Conservation (phyloP, 352 stramenopile species). For the Hyaloperonospora arabidopsidis region DNA sequence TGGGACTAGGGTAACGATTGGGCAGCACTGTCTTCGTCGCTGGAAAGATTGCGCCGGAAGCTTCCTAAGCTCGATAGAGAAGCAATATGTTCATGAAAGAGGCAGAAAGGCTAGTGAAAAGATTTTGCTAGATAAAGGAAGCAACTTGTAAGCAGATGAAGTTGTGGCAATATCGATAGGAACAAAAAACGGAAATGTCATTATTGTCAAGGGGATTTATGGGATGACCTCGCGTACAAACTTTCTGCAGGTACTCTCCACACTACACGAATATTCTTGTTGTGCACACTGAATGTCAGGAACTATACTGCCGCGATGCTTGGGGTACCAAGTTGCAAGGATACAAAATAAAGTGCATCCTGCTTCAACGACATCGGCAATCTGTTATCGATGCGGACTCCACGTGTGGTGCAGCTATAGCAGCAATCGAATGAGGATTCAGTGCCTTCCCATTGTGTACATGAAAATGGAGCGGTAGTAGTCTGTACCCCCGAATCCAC, state of each 20-base stretch:
- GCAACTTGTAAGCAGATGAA: constrained; percentile 12
- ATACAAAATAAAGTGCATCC: no score
- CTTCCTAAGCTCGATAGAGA: no score
- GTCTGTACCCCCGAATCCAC: no score
- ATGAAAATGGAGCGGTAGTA: constrained; percentile 71
- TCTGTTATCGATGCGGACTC: constrained; percentile 45
- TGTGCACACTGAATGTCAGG: constrained; percentile 53
- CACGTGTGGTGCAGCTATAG: constrained; percentile 63
- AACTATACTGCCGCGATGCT: constrained; percentile 79
- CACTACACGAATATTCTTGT: constrained; percentile 52
- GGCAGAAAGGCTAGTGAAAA: no score
- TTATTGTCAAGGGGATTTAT: constrained; percentile 27
- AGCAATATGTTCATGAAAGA: no score
- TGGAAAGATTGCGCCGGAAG: constrained; percentile 23
- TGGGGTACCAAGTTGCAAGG: no score
- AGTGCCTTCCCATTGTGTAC: constrained; percentile 68
- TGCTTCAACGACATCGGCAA: constrained; percentile 74
- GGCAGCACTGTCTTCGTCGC: constrained; percentile 35
- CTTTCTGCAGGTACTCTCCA: constrained; percentile 39
- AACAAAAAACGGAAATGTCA: constrained; percentile 21
- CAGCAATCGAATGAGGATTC: constrained; percentile 79
- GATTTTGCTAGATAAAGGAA: constrained; percentile 17
- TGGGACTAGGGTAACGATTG: constrained; percentile 43
- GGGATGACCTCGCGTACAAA: constrained; percentile 53
- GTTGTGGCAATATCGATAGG: constrained; percentile 18